These are phyloP conservation scores for Umbelopsis sp. DNA, from an alignment of 192 early-diverging fungal species.

Conservation along the genomic window DNA sequence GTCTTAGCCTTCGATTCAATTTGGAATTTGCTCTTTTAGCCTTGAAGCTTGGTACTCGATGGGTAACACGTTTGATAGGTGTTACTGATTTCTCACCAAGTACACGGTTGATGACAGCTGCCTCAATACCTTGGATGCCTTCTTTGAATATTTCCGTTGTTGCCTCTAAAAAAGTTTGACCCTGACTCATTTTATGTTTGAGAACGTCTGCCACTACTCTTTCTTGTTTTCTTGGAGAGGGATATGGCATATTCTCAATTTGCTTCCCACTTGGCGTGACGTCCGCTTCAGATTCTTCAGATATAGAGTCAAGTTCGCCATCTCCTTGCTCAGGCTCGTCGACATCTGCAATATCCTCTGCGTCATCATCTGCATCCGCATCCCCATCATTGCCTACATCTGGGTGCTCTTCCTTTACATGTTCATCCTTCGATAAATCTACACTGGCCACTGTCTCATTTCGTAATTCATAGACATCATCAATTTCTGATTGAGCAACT, in stretches of 20 bases:
- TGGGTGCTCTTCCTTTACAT: too few relatives aligned
- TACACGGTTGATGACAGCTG: conserved; percentile 5
- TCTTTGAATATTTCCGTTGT: conserved; percentile 3
- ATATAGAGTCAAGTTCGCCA: neutral
- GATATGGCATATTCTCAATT: conserved; percentile 13
- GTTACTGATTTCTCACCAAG: conserved; percentile 10
- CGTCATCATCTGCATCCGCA: too few relatives aligned
- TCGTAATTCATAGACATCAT: too few relatives aligned
- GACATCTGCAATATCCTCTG: too few relatives aligned
- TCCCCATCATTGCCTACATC: too few relatives aligned
- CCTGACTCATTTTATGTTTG: conserved; percentile 11
- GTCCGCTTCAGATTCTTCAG: conserved; percentile 1
- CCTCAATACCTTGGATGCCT: conserved; percentile 7
- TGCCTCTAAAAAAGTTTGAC: neutral
- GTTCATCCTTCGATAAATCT: too few relatives aligned
- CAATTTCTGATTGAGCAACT: too few relatives aligned
- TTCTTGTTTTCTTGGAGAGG: conserved; percentile 5
- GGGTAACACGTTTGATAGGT: neutral
- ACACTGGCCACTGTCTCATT: too few relatives aligned
- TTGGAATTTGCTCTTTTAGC: neutral
- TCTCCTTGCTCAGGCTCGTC: neutral
- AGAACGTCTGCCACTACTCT: conserved; percentile 1
- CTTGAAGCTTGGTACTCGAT: conserved; percentile 14
- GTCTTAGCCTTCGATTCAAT: neutral
- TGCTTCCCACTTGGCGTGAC: conserved; percentile 2